phyloP scores from a whole-genome alignment of 2,329 filamentous ascomycete species.

The Fusarium metavorans region DNA sequence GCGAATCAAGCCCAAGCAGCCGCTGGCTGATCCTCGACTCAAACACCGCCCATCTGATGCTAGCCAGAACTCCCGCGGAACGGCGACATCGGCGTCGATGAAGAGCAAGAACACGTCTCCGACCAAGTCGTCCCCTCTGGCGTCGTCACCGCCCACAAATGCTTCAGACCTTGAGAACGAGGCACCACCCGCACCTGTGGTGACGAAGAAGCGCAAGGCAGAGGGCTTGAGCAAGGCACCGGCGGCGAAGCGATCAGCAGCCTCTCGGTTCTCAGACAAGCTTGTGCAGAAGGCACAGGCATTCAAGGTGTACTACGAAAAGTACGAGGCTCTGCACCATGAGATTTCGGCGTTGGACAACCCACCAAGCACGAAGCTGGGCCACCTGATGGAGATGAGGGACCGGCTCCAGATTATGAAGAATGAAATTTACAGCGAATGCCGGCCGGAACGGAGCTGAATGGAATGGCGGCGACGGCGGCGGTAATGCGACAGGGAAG shows the following conservation, averaged over 20 bases:
- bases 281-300: conserved; percentile 65
- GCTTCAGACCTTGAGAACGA: conserved; percentile 70
- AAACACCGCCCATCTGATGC: conserved; percentile 63
- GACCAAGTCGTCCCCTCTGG: conserved; percentile 72
- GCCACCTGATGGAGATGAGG: conserved; percentile 66
- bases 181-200: conserved; percentile 43
- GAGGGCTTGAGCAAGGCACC: conserved; percentile 42
- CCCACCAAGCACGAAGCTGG: conserved; percentile 64
- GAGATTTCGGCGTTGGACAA: conserved; percentile 64
- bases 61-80: conserved; percentile 60
- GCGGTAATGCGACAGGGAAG: conserved; percentile 29
- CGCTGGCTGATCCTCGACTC: conserved; percentile 47
- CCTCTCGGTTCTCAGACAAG: conserved; percentile 51
- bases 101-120: conserved; percentile 69
- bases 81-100: conserved; percentile 53
- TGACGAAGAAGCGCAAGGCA: conserved; percentile 59
- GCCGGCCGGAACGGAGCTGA: conserved; percentile 47
- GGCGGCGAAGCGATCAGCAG: conserved; percentile 47
- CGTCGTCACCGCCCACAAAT: conserved; percentile 74
- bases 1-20: conserved; percentile 65
- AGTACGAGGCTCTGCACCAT: conserved; percentile 68
- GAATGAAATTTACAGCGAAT: conserved; percentile 66
- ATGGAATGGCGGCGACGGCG: conserved; percentile 21
- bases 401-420: conserved; percentile 68
- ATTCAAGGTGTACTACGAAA: conserved; percentile 68